A percentile compares a stretch with the other conserved stretches of the same genome.
Conservation (phyloP, 805 yeast species). For the Ogataea neopini region DNA sequence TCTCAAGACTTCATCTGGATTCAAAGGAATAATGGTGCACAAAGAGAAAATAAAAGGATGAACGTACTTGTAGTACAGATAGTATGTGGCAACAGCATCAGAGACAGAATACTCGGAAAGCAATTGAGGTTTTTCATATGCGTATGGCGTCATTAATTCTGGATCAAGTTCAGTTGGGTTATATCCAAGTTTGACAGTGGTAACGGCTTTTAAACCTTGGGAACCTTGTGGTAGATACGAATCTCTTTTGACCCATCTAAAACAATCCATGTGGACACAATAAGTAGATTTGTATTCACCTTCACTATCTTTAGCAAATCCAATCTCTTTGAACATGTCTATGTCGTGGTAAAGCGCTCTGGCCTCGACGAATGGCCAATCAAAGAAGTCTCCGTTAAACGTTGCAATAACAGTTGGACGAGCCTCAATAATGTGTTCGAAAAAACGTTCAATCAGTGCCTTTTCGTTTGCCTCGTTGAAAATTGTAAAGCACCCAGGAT, state of each 20-base stretch:
- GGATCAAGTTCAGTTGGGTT: conserved; percentile 97
- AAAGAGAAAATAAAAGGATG: conserved; percentile 96
- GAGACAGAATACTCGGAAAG: conserved; percentile 97
- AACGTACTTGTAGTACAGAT: conserved; percentile 92
- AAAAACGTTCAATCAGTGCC: conserved; percentile 70
- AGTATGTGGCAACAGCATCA: conserved; percentile 98
- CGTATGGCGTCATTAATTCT: conserved; percentile 97
- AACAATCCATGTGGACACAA: conserved; percentile 97
- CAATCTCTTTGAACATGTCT: conserved; percentile 89
- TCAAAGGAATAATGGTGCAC: conserved; percentile 91
- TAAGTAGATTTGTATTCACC: conserved; percentile 91
- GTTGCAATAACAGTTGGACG: conserved; percentile 97
- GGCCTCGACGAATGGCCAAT: conserved; percentile 97
- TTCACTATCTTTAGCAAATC: conserved; percentile 84
- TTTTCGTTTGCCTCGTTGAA: conserved; percentile 89
- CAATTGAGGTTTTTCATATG: conserved; percentile 88
- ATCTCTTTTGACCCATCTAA: conserved; percentile 96
- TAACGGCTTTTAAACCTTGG: conserved; percentile 97
- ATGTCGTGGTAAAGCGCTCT: conserved; percentile 82
- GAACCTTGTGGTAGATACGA: conserved; percentile 97
- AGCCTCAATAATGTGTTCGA: conserved; percentile 85
- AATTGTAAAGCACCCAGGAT: conserved; percentile 84
- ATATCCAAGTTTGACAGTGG: conserved; percentile 92
- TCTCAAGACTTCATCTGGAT: conserved; percentile 93
- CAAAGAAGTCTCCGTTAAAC: conserved; percentile 97